phyloP scores from a whole-genome alignment of 148 eudicot species.

The Tetragonia tetragonoides region DNA sequence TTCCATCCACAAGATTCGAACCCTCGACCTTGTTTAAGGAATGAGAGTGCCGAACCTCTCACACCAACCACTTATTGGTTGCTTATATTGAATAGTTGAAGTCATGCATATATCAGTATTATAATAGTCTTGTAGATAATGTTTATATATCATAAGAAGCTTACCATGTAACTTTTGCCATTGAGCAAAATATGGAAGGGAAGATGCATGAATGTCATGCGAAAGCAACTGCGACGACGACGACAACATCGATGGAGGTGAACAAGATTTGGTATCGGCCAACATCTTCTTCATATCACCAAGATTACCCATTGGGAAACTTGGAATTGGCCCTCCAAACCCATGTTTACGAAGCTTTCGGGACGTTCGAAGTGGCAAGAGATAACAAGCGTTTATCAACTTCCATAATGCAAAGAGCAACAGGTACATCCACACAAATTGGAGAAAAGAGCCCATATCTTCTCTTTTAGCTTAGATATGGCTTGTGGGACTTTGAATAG shows the following conservation, averaged over 20 bases:
- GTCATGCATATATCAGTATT: too few relatives aligned
- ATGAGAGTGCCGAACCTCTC: too few relatives aligned
- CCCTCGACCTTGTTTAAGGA: too few relatives aligned
- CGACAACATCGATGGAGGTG: background rate
- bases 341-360: constrained; percentile 52
- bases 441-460: background rate
- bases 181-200: constrained; percentile 71
- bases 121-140: too few relatives aligned
- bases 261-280: constrained; percentile 8
- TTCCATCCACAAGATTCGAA: too few relatives aligned
- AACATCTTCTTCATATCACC: constrained; percentile 48
- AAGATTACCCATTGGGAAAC: constrained; percentile 71
- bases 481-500: too few relatives aligned
- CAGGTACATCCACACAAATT: constrained; percentile 7
- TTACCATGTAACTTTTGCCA: constrained; percentile 83
- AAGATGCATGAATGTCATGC: constrained; percentile 72
- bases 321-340: constrained; percentile 65
- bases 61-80: too few relatives aligned
- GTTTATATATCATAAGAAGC: too few relatives aligned
- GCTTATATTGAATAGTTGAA: too few relatives aligned
- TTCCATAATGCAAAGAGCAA: constrained; percentile 39
- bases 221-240: constrained; percentile 21
- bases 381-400: constrained; percentile 42
- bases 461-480: too few relatives aligned
- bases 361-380: constrained; percentile 41